Percentiles rank a stretch among this genome's conserved stretches.
These are phyloP conservation scores for Orbilia blumenaviensis DNA, from an alignment of 2,329 filamentous ascomycete species.

Conservation along the genomic window DNA sequence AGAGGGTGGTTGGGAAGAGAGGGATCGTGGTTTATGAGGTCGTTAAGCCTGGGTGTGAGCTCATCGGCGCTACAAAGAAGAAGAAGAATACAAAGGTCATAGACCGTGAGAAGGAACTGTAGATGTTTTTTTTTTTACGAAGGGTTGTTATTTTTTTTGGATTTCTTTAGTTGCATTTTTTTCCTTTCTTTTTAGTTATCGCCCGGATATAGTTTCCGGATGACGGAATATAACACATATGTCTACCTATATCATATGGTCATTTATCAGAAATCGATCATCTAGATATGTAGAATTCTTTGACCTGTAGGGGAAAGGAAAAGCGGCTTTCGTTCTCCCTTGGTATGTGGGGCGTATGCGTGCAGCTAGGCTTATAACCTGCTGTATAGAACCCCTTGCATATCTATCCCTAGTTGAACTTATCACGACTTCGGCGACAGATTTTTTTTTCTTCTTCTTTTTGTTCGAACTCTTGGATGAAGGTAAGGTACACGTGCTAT, in stretches of 20 bases:
- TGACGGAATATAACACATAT: background rate
- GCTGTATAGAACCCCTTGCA: background rate
- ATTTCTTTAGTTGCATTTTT: too few relatives aligned
- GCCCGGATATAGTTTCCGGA: conserved; percentile 1
- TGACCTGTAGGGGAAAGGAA: too few relatives aligned
- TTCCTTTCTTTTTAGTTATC: too few relatives aligned
- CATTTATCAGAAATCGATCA: background rate
- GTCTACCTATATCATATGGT: too few relatives aligned
- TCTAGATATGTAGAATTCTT: background rate
- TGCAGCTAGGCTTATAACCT: too few relatives aligned
- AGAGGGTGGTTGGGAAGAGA: conserved; percentile 64
- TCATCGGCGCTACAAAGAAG: too few relatives aligned
- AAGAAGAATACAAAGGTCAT: background rate
- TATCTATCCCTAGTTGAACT: too few relatives aligned
- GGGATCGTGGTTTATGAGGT: conserved; percentile 65
- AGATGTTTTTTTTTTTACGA: too few relatives aligned
- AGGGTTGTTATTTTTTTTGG: too few relatives aligned
- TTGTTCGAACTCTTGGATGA: too few relatives aligned
- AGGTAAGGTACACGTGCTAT: too few relatives aligned
- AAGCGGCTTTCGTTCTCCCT: too few relatives aligned
- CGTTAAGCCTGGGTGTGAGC: conserved; percentile 27
- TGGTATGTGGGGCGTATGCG: background rate
- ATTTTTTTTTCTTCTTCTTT: background rate
- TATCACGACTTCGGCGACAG: background rate
- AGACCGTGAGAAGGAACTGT: background rate